Evolutionary conservation across 306 rosid species (phyloP).

Genomic region (Ormosia semicastrata): DNA sequence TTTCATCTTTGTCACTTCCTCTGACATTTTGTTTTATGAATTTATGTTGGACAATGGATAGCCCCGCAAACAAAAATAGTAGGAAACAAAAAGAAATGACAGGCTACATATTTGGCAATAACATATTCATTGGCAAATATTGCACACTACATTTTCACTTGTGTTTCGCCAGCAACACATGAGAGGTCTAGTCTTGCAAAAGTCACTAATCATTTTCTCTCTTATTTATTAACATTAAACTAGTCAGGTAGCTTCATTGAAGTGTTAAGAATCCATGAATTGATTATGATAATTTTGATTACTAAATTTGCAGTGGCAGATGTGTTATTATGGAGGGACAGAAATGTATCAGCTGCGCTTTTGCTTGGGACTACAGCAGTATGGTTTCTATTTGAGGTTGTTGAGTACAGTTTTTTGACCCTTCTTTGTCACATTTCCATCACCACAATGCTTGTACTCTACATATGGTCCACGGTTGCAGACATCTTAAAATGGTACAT

Average conservation of each 20-base stretch:
- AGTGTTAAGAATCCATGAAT: neutral
- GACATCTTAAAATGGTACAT: constrained; percentile 55
- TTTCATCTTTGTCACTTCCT: neutral
- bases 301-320: constrained; percentile 58
- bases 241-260: neutral
- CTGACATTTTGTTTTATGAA: neutral
- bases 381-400: constrained; percentile 76
- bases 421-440: constrained; percentile 66
- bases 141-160: neutral
- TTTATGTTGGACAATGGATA: neutral
- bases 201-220: neutral
- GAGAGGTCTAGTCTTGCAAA: neutral
- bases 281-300: constrained; percentile 19
- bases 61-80: neutral
- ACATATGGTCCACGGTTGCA: constrained; percentile 55
- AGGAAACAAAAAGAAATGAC: neutral
- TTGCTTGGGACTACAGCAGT: constrained; percentile 56
- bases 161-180: neutral
- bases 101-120: neutral
- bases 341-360: constrained; percentile 42
- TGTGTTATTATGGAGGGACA: constrained; percentile 61
- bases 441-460: constrained; percentile 53
- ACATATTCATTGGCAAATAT: neutral
- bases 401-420: constrained; percentile 61
- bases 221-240: neutral